Evolutionary conservation across 2,329 filamentous ascomycete species (phyloP).

Genomic region (Teratosphaeria viscida): DNA sequence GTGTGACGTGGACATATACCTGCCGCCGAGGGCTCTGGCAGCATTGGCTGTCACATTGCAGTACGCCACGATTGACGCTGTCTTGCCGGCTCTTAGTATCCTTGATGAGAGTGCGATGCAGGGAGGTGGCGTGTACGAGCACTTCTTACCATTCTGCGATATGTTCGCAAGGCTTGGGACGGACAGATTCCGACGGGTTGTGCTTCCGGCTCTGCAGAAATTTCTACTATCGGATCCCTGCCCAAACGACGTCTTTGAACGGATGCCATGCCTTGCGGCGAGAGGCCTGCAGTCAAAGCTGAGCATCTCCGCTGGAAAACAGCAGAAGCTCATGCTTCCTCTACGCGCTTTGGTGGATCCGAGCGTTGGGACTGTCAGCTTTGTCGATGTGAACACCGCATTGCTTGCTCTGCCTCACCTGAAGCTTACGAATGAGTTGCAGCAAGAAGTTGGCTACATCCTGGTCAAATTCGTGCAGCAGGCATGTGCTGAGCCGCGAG

Average conservation of each 20-base stretch:
- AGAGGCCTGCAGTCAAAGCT: background rate
- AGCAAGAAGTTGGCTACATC: conserved; percentile 5
- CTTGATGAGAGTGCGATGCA: conserved; percentile 51
- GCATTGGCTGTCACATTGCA: conserved; percentile 57
- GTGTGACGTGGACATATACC: conserved; percentile 7
- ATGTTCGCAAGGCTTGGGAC: conserved; percentile 64
- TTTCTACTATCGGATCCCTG: conserved; percentile 50
- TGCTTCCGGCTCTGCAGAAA: conserved; percentile 73
- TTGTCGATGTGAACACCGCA: conserved; percentile 4
- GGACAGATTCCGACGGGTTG: conserved; percentile 66
- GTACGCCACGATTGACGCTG: conserved; percentile 65
- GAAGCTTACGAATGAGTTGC: conserved; percentile 7
- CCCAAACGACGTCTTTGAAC: background rate
- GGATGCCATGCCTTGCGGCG: conserved; percentile 3
- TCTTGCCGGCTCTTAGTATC: conserved; percentile 58
- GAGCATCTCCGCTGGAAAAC: background rate
- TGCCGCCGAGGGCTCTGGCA: conserved; percentile 20
- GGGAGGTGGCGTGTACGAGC: conserved; percentile 53
- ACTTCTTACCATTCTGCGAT: conserved; percentile 79
- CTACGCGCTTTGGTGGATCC: background rate
- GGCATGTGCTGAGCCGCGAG: background rate
- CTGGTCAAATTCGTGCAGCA: background rate
- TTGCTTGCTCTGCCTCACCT: conserved; percentile 12
- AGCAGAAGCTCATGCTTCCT: background rate
- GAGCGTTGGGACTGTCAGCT: background rate